phyloP scores from a whole-genome alignment of 2,329 filamentous ascomycete genomes.

The Aspergillus sp. region DNA sequence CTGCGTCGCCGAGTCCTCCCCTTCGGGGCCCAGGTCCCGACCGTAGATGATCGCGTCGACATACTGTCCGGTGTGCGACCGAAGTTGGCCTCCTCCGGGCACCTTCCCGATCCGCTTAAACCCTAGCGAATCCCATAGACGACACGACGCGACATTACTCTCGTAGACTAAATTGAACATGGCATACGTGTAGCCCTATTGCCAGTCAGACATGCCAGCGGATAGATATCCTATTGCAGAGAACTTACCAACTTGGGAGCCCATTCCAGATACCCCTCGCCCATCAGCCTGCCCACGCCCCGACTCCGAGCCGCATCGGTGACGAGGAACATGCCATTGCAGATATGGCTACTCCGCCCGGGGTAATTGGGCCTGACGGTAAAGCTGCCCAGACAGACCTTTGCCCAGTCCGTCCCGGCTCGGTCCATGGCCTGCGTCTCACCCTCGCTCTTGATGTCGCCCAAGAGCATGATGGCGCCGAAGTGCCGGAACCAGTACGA shows the following conservation, averaged over 20 bases:
- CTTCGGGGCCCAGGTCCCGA: conserved; percentile 50
- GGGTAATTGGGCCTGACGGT: conserved; percentile 94
- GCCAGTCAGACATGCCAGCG: conserved; percentile 14
- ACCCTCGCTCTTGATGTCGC: conserved; percentile 56
- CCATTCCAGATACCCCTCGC: conserved; percentile 68
- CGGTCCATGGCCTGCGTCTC: conserved; percentile 42
- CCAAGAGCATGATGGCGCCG: conserved; percentile 76
- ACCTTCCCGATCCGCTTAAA: conserved; percentile 88
- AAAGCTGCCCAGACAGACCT: conserved; percentile 77
- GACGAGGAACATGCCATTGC: conserved; percentile 65
- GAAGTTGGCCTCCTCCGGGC: conserved; percentile 59
- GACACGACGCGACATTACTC: conserved; percentile 80
- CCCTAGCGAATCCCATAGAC: conserved; percentile 83
- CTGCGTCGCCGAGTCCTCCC: conserved; percentile 79
- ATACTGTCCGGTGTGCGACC: conserved; percentile 57
- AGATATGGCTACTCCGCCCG: conserved; percentile 80
- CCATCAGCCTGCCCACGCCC: conserved; percentile 66
- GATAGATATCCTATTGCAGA: too few relatives aligned
- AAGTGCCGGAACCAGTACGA: conserved; percentile 89
- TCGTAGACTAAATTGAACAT: conserved; percentile 94
- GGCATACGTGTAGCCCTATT: conserved; percentile 73
- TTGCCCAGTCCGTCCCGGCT: conserved; percentile 62
- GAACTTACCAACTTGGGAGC: conserved; percentile 52
- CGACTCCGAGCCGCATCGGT: conserved; percentile 64
- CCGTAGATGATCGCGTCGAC: conserved; percentile 75